Percentiles rank a stretch among this genome's conserved stretches.
These are phyloP conservation scores for Lantana camara DNA, from an alignment of 257 asterid genomes.

Conservation along the genomic window DNA sequence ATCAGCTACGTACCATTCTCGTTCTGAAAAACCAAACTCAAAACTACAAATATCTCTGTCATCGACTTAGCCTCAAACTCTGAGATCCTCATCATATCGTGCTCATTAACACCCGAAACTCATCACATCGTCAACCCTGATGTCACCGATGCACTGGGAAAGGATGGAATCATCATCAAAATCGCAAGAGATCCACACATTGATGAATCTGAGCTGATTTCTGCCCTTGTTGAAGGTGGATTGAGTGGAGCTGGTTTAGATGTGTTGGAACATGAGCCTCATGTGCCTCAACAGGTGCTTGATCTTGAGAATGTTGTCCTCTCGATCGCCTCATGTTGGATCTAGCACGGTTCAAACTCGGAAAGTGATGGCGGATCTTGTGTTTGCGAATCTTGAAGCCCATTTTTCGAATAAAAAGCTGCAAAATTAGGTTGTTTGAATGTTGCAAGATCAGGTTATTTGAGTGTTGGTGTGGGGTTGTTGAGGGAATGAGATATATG, in stretches of 20 bases:
- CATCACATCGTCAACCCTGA: constrained; percentile 56
- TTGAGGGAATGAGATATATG: too few relatives aligned
- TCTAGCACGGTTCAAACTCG: constrained; percentile 62
- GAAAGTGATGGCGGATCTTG: constrained; percentile 69
- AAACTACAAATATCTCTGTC: constrained; percentile 42
- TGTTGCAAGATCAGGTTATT: too few relatives aligned
- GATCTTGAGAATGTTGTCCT: constrained; percentile 65
- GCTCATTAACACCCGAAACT: constrained; percentile 62
- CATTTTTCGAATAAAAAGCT: constrained; percentile 56
- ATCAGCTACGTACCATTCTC: constrained; percentile 61
- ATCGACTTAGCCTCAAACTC: constrained; percentile 53
- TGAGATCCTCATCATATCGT: constrained; percentile 60
- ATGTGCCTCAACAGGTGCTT: constrained; percentile 48
- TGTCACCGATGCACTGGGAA: constrained; percentile 60
- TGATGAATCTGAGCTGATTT: constrained; percentile 57
- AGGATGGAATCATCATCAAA: constrained; percentile 57
- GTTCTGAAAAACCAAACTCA: constrained; percentile 47
- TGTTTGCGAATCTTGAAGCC: constrained; percentile 59
- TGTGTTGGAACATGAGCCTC: constrained; percentile 63
- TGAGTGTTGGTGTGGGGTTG: too few relatives aligned
- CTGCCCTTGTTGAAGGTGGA: constrained; percentile 64
- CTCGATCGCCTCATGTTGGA: constrained; percentile 61
- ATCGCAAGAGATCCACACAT: constrained; percentile 67
- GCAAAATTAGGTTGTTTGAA: constrained; percentile 46
- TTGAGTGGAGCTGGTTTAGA: constrained; percentile 76